Evolutionary conservation across 768 basidiomycete species (phyloP), one percentile per base, ranked within the genome.

Genomic region (Xanthoconium stramineum): DNA sequence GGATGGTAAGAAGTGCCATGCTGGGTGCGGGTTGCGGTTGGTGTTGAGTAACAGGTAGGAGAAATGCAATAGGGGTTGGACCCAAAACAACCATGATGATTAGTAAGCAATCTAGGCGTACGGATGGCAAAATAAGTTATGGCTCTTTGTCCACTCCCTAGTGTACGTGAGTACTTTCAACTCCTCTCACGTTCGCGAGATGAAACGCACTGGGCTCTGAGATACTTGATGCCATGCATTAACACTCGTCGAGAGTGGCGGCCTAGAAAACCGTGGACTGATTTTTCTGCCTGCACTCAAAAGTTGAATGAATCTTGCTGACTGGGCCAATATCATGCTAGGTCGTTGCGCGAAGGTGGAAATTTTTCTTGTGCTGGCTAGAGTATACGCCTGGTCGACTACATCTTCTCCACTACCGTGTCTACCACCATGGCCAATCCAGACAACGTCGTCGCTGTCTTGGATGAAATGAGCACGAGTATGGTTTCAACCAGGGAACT

Each of bases 201-300:
- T 77, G 81, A 82, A 80, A 74, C 74, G 82, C 81, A 82, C 81
- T 83, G 82, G 81, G 81, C 82, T 83, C 81, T 82, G 81, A 82
- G 32, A 39, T 52, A 3, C 32, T 59, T 70, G 81, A 78, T 79
- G 82, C 69, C 49, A 77, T 73, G 82, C 82, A 80, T 65, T 76
- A 33, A 81, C 78, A 76, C 75, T 77, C 61, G 19, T 33, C 36
- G 56, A 56, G 74, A 69, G 78, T 72, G 77, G 81, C 82, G 80
- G 82, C 81, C 74, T 83, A 83, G 81, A 83, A 83, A 83, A 74
- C 82, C 81, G 82, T 82, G 73, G 57, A 78, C 82, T 80, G 82
- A 83, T 63, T 54, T 52, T 60, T 69, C 53, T 54, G 5, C 43
- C 19, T 28, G 2, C 10, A 14, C 17, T 45, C 15, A 17, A 36